Evolutionary conservation across 352 stramenopile genomes (phyloP), one percentile per base, ranked within the genome.

Genomic region (Globisporangium paroecandrum): DNA sequence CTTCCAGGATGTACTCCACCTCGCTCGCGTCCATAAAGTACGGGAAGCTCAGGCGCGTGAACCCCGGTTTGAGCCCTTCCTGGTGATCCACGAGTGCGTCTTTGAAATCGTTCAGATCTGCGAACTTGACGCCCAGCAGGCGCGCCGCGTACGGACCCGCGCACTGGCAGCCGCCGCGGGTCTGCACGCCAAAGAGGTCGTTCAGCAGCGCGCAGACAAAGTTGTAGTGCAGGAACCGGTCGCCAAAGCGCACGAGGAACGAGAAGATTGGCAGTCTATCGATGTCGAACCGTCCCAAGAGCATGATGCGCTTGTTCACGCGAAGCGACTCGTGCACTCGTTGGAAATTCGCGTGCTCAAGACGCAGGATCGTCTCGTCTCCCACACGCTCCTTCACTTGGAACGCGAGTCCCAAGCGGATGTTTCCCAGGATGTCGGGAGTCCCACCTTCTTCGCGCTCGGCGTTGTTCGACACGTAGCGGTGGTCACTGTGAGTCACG

Each of bases 191-290:
- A 76, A 99, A 99, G 4, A 99, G 69, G 79, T 99, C 97, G 71
- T 99, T 99, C 2, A 99, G 77, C 57, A 99, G 77, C 20, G 95
- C 94, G 64, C 93, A 98, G 10, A 99, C 97, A 66, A 98, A 99
- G 71, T 99, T 99, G 80, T 98, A 99, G 75, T 99, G 97, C 46
- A 99, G 74, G 74, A 98, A 99, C 18, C 90, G 68, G 32, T 86
- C 73, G 0, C 84, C 82, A 41, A 85, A 95, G 36, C 86, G 84
- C 36, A 99, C 84, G 12, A 99, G 74, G 66, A 99, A 98, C 1
- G 95, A 98, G 71, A 98, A 97, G 29, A 98, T 97, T 1, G 96
- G 95, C n/a, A 99, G 77, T 34, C 94, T 67, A 13, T 77, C 75
- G 27, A 75, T 65, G 13, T 72, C 72, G 64, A 87, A 70, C 20